Percentiles rank a stretch among this genome's conserved stretches.
phyloP scores from a whole-genome alignment of 805 yeast species.

The Yamadazyma akitaensis region DNA sequence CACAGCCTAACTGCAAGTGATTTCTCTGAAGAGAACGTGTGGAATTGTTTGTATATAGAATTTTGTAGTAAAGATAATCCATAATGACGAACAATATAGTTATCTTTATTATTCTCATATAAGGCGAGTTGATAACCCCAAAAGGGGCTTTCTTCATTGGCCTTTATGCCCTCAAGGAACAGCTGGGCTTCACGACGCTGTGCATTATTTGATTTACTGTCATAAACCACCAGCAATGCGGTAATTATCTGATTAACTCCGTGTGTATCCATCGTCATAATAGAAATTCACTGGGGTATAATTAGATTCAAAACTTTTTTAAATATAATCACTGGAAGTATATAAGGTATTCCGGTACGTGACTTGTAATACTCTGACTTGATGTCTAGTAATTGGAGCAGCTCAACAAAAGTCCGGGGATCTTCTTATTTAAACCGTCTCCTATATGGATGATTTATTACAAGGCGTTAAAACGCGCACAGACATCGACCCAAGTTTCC shows the following conservation, averaged over 20 bases:
- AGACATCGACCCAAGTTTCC: neutral
- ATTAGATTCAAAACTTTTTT: neutral
- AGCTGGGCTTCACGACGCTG: conserved; percentile 53
- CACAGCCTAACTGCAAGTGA: conserved; percentile 71
- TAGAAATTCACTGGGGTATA: neutral
- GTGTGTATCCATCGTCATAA: conserved; percentile 14
- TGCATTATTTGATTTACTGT: conserved; percentile 57
- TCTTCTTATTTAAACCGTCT: neutral
- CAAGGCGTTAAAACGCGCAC: conserved; percentile 1
- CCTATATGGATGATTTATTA: conserved; percentile 2
- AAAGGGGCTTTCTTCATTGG: conserved; percentile 77
- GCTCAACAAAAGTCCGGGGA: neutral
- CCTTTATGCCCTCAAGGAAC: conserved; percentile 73
- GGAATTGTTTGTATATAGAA: conserved; percentile 60
- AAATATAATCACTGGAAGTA: neutral
- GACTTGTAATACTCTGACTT: too few relatives aligned
- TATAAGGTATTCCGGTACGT: too few relatives aligned
- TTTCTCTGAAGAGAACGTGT: conserved; percentile 51
- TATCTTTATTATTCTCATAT: conserved; percentile 52
- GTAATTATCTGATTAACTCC: conserved; percentile 72
- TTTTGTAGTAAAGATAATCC: conserved; percentile 79
- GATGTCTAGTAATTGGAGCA: neutral
- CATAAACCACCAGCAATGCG: conserved; percentile 75
- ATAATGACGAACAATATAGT: conserved; percentile 80
- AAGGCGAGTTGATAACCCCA: conserved; percentile 89